A percentile compares a stretch with the other conserved stretches of the same genome.
These are phyloP conservation scores for Scytalidium sp. DNA, from an alignment of 2,329 filamentous ascomycete species.

Conservation along the genomic window DNA sequence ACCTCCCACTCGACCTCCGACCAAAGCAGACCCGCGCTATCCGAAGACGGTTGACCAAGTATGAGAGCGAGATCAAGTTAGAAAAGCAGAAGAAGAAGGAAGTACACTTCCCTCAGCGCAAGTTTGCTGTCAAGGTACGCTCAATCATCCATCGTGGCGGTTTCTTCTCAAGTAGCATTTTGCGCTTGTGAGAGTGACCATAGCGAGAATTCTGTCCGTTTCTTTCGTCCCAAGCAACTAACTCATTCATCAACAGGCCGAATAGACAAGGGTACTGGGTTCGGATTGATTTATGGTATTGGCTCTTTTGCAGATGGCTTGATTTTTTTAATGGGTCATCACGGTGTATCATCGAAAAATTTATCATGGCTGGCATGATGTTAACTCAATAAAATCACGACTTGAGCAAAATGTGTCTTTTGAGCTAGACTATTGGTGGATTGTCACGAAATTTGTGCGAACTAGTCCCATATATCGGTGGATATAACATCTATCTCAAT, in stretches of 20 bases:
- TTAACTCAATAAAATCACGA: conserved; percentile 27
- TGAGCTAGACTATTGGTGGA: neutral
- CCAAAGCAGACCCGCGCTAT: conserved; percentile 98
- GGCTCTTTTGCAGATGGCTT: conserved; percentile 22
- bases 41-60: conserved; percentile 87
- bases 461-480: too few species aligned
- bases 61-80: conserved; percentile 81
- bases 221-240: neutral
- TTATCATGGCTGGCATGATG: conserved; percentile 28
- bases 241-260: conserved; percentile 16
- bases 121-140: conserved; percentile 90
- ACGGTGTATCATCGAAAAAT: conserved; percentile 29
- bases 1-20: conserved; percentile 96
- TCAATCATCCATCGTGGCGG: too few species aligned
- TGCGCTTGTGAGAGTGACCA: too few species aligned
- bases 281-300: conserved; percentile 22
- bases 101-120: conserved; percentile 96
- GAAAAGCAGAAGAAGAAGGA: conserved; percentile 97
- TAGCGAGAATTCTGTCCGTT: too few species aligned
- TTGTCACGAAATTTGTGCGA: neutral
- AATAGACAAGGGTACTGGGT: conserved; percentile 11
- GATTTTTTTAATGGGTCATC: conserved; percentile 14
- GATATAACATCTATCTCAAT: too few species aligned
- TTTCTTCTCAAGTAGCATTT: too few species aligned
- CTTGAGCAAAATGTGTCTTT: conserved; percentile 19